These are phyloP conservation scores for Graphiopsis chlorocephala DNA, from an alignment of 2,329 filamentous ascomycete species.

Conservation along the genomic window DNA sequence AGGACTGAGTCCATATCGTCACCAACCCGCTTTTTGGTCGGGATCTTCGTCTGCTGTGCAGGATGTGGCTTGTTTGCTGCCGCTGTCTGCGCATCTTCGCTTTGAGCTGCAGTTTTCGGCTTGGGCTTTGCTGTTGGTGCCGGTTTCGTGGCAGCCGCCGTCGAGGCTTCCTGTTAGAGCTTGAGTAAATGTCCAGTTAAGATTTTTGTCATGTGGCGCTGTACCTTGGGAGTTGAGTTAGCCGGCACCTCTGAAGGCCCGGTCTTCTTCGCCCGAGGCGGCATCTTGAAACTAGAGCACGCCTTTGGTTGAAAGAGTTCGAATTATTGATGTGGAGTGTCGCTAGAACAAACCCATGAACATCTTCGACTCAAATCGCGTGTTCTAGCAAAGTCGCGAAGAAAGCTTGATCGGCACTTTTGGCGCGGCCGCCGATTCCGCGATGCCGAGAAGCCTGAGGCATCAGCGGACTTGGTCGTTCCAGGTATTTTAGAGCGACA, in stretches of 20 bases:
- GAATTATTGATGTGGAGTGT: neutral
- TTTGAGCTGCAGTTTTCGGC: neutral
- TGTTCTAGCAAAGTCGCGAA: constrained; percentile 8
- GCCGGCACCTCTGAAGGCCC: constrained; percentile 31
- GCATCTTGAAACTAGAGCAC: constrained; percentile 25
- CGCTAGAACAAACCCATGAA: neutral
- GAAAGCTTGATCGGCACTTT: constrained; percentile 16
- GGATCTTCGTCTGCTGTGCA: constrained; percentile 15
- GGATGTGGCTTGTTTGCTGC: constrained; percentile 15
- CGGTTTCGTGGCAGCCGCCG: constrained; percentile 17
- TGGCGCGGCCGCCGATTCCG: constrained; percentile 1
- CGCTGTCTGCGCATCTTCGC: neutral
- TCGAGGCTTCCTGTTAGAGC: constrained; percentile 5
- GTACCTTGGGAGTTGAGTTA: constrained; percentile 29
- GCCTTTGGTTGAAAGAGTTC: neutral
- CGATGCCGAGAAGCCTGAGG: constrained; percentile 11
- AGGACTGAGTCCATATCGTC: constrained; percentile 58
- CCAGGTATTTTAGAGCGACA: neutral
- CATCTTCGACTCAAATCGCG: constrained; percentile 1
- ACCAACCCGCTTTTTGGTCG: constrained; percentile 23
- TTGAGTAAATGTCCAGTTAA: constrained; percentile 3
- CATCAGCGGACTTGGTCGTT: neutral
- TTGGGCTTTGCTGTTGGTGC: constrained; percentile 16
- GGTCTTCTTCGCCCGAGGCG: constrained; percentile 32
- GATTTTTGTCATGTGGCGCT: constrained; percentile 16